Evolutionary conservation across 2,329 filamentous ascomycete genomes (phyloP).

Genomic region (Colletotrichum scovillei): DNA sequence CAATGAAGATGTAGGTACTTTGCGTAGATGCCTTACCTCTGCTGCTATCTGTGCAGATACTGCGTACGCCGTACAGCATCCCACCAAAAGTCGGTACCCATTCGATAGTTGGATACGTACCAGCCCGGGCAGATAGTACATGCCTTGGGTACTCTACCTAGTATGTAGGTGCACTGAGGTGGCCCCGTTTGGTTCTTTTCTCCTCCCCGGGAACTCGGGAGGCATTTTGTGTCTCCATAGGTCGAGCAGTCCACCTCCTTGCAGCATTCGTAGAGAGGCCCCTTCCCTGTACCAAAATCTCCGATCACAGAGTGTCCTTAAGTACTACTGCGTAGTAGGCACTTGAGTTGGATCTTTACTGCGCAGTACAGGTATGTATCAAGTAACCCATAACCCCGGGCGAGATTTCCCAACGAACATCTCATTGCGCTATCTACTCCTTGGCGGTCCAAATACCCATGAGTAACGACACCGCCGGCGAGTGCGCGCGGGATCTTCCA

Average conservation of each 20-base stretch:
- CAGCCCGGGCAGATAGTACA: not conserved
- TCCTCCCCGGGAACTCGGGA: not conserved
- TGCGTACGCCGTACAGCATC: not conserved
- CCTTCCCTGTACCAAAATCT: not conserved
- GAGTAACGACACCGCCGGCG: slow-evolving; percentile 17
- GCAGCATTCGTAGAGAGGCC: not conserved
- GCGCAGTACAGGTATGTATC: not conserved
- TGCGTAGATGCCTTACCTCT: not conserved
- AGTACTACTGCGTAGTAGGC: not conserved
- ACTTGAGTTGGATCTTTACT: not conserved
- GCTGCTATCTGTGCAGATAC: no score
- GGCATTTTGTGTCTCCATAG: not conserved
- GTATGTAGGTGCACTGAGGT: not conserved
- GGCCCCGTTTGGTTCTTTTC: not conserved
- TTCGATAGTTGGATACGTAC: not conserved
- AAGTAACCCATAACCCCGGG: no score
- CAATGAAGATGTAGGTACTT: not conserved
- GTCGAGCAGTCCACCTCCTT: not conserved
- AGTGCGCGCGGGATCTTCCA: slow-evolving; percentile 22
- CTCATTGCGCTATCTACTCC: slow-evolving; percentile 14
- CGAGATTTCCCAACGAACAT: not conserved
- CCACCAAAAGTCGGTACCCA: not conserved
- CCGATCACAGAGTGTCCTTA: not conserved
- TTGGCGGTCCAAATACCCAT: slow-evolving; percentile 10
- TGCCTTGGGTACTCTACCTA: no score